Conservation (phyloP, 345 rosid species). For the Brassica carinata region DNA sequence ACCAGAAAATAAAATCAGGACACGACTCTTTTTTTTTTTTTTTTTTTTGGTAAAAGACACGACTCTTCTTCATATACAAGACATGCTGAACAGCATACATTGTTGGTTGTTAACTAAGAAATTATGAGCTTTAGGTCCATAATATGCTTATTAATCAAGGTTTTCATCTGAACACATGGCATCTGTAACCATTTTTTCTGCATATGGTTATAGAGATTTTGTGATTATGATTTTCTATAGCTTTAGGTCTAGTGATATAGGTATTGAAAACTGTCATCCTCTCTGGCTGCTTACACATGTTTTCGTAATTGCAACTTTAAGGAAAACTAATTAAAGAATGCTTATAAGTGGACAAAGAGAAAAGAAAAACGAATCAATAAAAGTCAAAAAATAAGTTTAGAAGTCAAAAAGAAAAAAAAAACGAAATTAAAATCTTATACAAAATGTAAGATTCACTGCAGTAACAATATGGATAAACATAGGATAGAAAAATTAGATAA, state of each 20-base stretch:
- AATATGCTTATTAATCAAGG: not conserved
- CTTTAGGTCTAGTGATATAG: not conserved
- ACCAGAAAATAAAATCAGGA: not conserved
- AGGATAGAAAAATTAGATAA: too few relatives aligned
- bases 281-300: not conserved
- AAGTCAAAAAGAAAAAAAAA: too few relatives aligned
- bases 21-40: not conserved
- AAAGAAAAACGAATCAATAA: too few relatives aligned
- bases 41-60: too few relatives aligned
- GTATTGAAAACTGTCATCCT: not conserved
- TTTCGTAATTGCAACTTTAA: not conserved
- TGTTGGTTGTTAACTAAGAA: not conserved
- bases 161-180: not conserved
- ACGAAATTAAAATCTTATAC: too few relatives aligned
- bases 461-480: too few relatives aligned
- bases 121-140: not conserved
- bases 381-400: too few relatives aligned
- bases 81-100: not conserved
- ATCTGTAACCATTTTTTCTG: not conserved
- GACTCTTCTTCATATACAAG: not conserved
- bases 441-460: too few relatives aligned
- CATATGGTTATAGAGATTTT: not conserved
- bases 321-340: too few relatives aligned
- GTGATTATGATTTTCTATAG: not conserved
- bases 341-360: too few relatives aligned